Conservation (phyloP, 495 filamentous ascomycete species). For the Podospora tetraspora region DNA sequence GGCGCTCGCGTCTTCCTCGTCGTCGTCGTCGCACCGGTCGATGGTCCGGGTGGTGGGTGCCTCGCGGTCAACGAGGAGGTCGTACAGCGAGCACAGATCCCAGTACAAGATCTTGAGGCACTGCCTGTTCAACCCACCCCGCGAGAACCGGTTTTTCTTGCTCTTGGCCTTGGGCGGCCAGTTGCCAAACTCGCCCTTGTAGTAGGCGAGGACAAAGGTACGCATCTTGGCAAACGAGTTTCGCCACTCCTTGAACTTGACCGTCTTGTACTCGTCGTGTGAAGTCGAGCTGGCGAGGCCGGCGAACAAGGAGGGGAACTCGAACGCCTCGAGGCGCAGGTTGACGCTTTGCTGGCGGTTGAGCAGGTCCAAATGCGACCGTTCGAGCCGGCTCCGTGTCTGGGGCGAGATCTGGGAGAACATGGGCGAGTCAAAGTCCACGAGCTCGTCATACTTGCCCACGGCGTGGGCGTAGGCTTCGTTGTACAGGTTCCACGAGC, state of each 20-base stretch:
- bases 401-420: constrained; percentile 60
- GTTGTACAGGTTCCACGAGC: constrained; percentile 73
- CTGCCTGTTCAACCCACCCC: constrained; percentile 76
- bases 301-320: constrained; percentile 87
- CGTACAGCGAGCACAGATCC: constrained; percentile 82
- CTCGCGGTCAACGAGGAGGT: constrained; percentile 76
- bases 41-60: constrained; percentile 53
- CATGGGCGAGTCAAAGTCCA: constrained; percentile 61
- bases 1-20: constrained; percentile 27
- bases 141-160: constrained; percentile 88
- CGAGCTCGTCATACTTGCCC: constrained; percentile 75
- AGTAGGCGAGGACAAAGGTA: constrained; percentile 68
- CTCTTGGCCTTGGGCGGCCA: constrained; percentile 91
- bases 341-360: constrained; percentile 61
- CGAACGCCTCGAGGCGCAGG: constrained; percentile 67
- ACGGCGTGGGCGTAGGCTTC: constrained; percentile 92
- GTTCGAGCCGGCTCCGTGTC: constrained; percentile 74
- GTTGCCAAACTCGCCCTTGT: constrained; percentile 76
- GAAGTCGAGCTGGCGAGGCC: constrained; percentile 78
- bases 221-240: constrained; percentile 66
- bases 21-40: constrained; percentile 4
- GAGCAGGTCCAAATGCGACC: constrained; percentile 72
- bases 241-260: constrained; percentile 84
- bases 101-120: constrained; percentile 77
- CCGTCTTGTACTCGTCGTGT: constrained; percentile 61